A percentile compares a stretch with the other conserved stretches of the same genome.
Conservation (phyloP, 2,329 filamentous ascomycete genomes). For the Ophiocordyceps camponoti-leonardi region DNA sequence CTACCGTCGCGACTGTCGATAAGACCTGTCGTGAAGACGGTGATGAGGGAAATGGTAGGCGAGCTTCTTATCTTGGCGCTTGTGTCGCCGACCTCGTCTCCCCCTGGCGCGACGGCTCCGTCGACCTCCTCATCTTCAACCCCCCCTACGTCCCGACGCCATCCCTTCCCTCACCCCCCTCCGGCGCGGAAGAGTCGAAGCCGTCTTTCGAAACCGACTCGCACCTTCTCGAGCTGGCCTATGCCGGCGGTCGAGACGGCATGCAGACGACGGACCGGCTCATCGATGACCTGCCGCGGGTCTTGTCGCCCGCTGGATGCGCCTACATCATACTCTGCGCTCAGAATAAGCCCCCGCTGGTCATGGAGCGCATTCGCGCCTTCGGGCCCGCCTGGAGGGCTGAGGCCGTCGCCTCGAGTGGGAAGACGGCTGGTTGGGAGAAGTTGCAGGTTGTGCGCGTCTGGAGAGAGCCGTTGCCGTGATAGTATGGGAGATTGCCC, state of each 20-base stretch:
- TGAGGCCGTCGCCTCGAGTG: conserved; percentile 65
- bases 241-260: conserved; percentile 74
- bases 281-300: conserved; percentile 46
- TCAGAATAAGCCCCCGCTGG: conserved; percentile 68
- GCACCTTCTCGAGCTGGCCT: conserved; percentile 67
- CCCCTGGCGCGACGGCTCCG: conserved; percentile 33
- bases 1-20: conserved; percentile 53
- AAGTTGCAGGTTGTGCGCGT: conserved; percentile 79
- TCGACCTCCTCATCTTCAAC: conserved; percentile 90
- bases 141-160: conserved; percentile 90
- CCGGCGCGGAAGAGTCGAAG: conserved; percentile 10
- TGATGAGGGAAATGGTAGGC: neutral
- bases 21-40: conserved; percentile 19
- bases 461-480: conserved; percentile 36
- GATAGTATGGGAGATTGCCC: neutral
- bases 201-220: conserved; percentile 60
- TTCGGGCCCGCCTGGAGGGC: conserved; percentile 48
- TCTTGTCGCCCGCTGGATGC: conserved; percentile 52
- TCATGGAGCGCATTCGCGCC: conserved; percentile 41
- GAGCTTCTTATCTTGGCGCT: conserved; percentile 37
- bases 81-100: conserved; percentile 53
- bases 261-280: conserved; percentile 87
- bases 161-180: conserved; percentile 42
- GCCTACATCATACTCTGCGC: conserved; percentile 83
- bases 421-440: conserved; percentile 85